A percentile compares a stretch with the other conserved stretches of the same genome.
Evolutionary conservation across 2,329 filamentous ascomycete species (phyloP).

Genomic region (Cyclaneusma minus): DNA sequence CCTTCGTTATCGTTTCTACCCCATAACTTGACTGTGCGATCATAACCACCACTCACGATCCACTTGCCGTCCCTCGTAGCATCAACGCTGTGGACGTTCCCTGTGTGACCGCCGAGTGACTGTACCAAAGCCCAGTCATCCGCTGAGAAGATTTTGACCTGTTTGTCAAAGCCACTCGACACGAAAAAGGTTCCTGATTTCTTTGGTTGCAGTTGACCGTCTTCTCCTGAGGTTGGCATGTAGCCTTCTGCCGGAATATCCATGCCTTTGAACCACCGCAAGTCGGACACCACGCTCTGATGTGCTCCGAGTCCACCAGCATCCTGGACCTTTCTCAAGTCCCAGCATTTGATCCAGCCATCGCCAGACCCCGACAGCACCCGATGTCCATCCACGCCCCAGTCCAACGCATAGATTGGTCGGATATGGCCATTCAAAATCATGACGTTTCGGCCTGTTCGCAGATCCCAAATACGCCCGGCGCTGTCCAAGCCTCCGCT

Average conservation of each 20-base stretch:
- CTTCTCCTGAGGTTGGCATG: conserved; percentile 44
- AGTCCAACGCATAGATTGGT: conserved; percentile 85
- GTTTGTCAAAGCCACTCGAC: conserved; percentile 81
- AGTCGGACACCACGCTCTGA: conserved; percentile 76
- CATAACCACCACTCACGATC: conserved; percentile 90
- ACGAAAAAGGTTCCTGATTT: conserved; percentile 88
- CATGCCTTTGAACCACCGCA: conserved; percentile 83
- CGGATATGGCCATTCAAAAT: conserved; percentile 79
- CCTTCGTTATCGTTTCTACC: conserved; percentile 61
- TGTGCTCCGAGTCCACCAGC: conserved; percentile 82
- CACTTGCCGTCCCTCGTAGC: conserved; percentile 73
- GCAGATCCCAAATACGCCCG: conserved; percentile 86
- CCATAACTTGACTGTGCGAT: conserved; percentile 94
- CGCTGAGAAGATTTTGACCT: conserved; percentile 88
- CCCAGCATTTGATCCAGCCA: conserved; percentile 97
- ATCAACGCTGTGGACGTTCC: conserved; percentile 82
- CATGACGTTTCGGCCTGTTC: conserved; percentile 88
- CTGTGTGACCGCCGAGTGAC: conserved; percentile 76
- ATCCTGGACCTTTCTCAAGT: conserved; percentile 74
- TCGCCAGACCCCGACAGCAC: conserved; percentile 85
- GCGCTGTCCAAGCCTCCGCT: conserved; percentile 92
- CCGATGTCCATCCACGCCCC: conserved; percentile 83
- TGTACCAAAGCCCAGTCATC: conserved; percentile 92
- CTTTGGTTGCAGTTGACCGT: conserved; percentile 55
- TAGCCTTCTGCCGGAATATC: conserved; percentile 55